These are phyloP conservation scores for Fusarium sambucinum DNA, from an alignment of 2,329 filamentous ascomycete genomes.

Conservation along the genomic window DNA sequence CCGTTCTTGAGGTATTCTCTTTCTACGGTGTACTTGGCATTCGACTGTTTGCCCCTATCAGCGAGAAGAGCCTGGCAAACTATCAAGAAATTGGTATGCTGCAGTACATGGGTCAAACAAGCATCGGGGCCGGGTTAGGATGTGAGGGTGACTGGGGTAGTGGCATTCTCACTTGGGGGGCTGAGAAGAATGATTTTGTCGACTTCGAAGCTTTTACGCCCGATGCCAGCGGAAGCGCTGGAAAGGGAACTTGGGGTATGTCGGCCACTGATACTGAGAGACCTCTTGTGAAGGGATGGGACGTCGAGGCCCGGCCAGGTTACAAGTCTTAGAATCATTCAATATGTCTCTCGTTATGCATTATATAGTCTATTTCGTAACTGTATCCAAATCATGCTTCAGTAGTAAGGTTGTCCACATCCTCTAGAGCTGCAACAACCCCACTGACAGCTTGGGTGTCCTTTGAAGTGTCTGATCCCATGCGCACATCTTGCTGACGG, in stretches of 20 bases:
- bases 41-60: neutral
- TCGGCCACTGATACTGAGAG: neutral
- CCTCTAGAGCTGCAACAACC: neutral
- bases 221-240: neutral
- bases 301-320: neutral
- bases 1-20: neutral
- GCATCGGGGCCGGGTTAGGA: neutral
- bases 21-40: neutral
- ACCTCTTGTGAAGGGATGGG: neutral
- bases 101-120: neutral
- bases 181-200: neutral
- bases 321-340: neutral
- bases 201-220: neutral
- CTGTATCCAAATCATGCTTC: neutral
- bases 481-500: neutral
- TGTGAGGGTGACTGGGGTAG: neutral
- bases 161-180: neutral
- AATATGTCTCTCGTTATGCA: neutral
- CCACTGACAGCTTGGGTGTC: neutral
- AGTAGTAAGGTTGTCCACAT: neutral
- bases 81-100: neutral
- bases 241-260: neutral
- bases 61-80: neutral
- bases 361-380: neutral
- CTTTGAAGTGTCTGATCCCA: neutral